Base-by-base conservation (phyloP, 2,329 filamentous ascomycete genomes). In the Aureobasidium sp. region DNA sequence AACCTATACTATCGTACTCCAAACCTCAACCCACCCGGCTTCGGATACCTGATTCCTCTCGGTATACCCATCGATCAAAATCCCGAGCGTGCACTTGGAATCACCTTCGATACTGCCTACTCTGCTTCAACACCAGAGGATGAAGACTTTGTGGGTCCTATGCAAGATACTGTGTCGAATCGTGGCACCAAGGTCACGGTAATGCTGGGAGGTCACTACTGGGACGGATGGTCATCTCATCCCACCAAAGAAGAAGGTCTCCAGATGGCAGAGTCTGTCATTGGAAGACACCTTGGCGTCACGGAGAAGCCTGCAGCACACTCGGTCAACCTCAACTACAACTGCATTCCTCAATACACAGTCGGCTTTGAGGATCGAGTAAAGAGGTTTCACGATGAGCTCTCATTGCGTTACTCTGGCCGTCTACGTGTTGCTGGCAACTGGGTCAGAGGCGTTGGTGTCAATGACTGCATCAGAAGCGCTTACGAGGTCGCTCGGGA, bases 141-240 rank as follows among this genome's bases (percentile, higher is more conserved):
- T 50, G 23, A 64, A 66, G 67, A 71, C 57, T 71, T 70, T 43
- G 66, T 65, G 23, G 62, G 62, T 2, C 63, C 63, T 31, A 61
- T 65, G 11, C 71, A 73, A 55, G 71, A 73, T 57, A 63, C 61
- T n/a, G 67, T 72, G 64, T 81, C 82, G 19, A 75, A 78, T n/a
- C 69, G 73, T 51, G 81, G 80, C 25, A 95, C 90, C 15, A 96
- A 95, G 72, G 74, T 97, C 57, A 96, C 93, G 17, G 89, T 97
- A 67, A 95, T 99, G 85, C 78, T 99, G 60, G 94, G 94, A 62
- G 94, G 94, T 1, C 91, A 96, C 74, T 90, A 89, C 82, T 97
- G 90, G 90, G 81, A 90, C 70, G 81, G 77, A 61, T 84, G 81
- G 77, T 69, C 73, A 1, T 75, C 77, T 40, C 83, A 83, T 61